Percentiles rank a stretch among this genome's conserved stretches.
phyloP scores from a whole-genome alignment of 129 eudicot genomes.

The Logfia minima region DNA sequence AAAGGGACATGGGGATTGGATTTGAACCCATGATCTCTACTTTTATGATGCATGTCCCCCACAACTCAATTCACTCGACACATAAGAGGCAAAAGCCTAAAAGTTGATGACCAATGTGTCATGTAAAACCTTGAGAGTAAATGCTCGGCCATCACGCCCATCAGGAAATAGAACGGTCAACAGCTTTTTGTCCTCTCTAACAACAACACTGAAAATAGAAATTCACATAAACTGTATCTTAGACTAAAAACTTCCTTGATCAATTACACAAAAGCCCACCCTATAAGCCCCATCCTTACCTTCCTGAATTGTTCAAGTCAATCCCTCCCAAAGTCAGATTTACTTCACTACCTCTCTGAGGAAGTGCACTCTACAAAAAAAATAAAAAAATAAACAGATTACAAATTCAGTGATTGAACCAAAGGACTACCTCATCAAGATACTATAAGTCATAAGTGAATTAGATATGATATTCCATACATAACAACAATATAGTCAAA shows the following conservation, averaged over 20 bases:
- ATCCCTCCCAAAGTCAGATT: slow-evolving; percentile 95
- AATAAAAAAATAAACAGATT: slow-evolving; percentile 4
- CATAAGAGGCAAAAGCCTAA: slow-evolving; percentile 7
- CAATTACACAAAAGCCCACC: slow-evolving; percentile 7
- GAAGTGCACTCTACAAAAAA: slow-evolving; percentile 72
- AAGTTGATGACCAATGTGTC: neutral
- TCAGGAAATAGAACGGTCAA: slow-evolving; percentile 94
- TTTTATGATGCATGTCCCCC: neutral
- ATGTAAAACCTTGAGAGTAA: slow-evolving; percentile 76
- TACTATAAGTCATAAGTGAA: slow-evolving; percentile 17
- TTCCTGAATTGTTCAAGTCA: slow-evolving; percentile 97
- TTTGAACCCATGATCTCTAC: no score
- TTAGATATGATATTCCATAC: neutral
- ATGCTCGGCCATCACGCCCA: slow-evolving; percentile 98
- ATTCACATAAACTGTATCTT: slow-evolving; percentile 14
- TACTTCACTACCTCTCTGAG: slow-evolving; percentile 90
- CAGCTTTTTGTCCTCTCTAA: slow-evolving; percentile 93
- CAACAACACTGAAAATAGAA: slow-evolving; percentile 76
- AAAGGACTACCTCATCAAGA: neutral
- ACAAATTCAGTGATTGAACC: slow-evolving; percentile 21
- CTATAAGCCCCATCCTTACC: slow-evolving; percentile 48
- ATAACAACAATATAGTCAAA: neutral
- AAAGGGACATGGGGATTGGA: neutral
- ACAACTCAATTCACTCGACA: neutral
- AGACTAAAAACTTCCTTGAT: neutral